Percentiles rank a stretch among this genome's conserved stretches.
These are phyloP conservation scores for Candida freyschussii DNA, from an alignment of 1,139 yeast genomes.

Conservation along the genomic window DNA sequence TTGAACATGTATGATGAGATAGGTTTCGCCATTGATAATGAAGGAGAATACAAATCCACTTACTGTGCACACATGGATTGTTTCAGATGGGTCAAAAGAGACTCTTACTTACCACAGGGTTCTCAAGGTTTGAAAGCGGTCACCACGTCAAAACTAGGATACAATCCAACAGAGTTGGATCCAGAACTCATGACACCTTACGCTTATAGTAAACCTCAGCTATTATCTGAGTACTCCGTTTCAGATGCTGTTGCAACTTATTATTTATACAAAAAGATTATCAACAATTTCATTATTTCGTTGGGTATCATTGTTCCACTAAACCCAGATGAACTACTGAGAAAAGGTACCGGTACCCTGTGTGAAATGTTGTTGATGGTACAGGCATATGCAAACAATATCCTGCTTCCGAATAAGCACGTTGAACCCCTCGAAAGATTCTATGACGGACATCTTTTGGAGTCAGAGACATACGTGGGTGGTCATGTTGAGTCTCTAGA, in stretches of 20 bases:
- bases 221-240: slow-evolving; percentile 92
- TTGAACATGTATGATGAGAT: slow-evolving; percentile 88
- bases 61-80: slow-evolving; percentile 98
- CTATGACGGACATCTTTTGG: slow-evolving; percentile 89
- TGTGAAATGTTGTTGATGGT: slow-evolving; percentile 98
- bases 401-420: slow-evolving; percentile 88
- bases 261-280: slow-evolving; percentile 91
- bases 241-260: slow-evolving; percentile 99
- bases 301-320: slow-evolving; percentile 92
- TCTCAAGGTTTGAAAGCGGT: slow-evolving; percentile 98
- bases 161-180: slow-evolving; percentile 93
- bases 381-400: slow-evolving; percentile 78
- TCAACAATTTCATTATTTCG: slow-evolving; percentile 95
- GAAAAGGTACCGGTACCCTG: slow-evolving; percentile 97
- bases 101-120: slow-evolving; percentile 95
- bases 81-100: slow-evolving; percentile 98
- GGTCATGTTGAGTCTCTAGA: slow-evolving; percentile 98
- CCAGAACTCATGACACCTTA: slow-evolving; percentile 98
- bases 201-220: slow-evolving; percentile 90
- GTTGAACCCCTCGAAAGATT: slow-evolving; percentile 89
- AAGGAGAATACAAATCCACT: slow-evolving; percentile 88
- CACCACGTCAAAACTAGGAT: slow-evolving; percentile 91
- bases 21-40: slow-evolving; percentile 86
- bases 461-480: slow-evolving; percentile 97
- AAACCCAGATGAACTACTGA: slow-evolving; percentile 91